phyloP scores from a whole-genome alignment of 1,139 yeast genomes.

The Saccharomyces uvarum region DNA sequence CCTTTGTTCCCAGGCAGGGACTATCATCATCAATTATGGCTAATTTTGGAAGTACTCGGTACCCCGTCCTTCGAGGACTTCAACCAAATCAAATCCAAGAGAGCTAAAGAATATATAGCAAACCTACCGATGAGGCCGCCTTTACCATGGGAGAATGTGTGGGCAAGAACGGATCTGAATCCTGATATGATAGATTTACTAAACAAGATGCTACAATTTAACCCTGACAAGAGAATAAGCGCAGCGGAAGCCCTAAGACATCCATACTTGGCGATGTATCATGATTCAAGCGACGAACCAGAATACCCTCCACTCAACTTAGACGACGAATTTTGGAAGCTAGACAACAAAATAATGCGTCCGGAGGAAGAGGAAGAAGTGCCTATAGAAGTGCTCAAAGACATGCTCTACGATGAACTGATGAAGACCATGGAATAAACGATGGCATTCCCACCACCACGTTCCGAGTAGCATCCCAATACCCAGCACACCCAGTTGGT shows the following conservation, averaged over 20 bases:
- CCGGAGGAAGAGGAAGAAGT: conserved; percentile 30
- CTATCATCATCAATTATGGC: conserved; percentile 56
- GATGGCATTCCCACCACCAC: background rate
- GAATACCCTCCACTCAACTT: conserved; percentile 42
- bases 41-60: conserved; percentile 56
- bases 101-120: conserved; percentile 57
- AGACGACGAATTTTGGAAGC: conserved; percentile 50
- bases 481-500: background rate
- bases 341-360: conserved; percentile 46
- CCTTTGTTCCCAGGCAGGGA: conserved; percentile 80
- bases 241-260: conserved; percentile 60
- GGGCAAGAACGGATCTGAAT: conserved; percentile 38
- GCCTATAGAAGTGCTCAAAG: conserved; percentile 35
- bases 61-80: conserved; percentile 56
- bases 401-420: conserved; percentile 51
- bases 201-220: conserved; percentile 51
- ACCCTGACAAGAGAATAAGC: conserved; percentile 56
- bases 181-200: conserved; percentile 58
- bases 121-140: conserved; percentile 50
- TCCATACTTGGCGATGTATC: conserved; percentile 58
- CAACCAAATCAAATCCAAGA: conserved; percentile 46
- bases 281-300: conserved; percentile 69
- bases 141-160: conserved; percentile 38
- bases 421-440: conserved; percentile 30
- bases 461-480: background rate